Conservation (phyloP, 176 grass and related monocot genomes). For the Metroxylon sagu region DNA sequence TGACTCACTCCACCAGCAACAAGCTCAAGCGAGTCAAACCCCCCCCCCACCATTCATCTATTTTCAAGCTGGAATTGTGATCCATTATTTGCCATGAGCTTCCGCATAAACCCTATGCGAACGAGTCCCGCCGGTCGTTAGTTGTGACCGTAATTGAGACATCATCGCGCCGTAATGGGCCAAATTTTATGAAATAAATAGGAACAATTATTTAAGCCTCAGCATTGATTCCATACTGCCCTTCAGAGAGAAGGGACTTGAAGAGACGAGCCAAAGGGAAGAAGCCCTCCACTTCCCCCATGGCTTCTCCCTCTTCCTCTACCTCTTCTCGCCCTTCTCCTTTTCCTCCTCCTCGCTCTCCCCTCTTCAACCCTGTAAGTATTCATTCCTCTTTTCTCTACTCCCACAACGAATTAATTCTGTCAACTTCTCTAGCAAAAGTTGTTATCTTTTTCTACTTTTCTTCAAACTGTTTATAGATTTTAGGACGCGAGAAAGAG, state of each 20-base stretch:
- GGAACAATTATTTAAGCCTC: background rate
- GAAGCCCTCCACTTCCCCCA: background rate
- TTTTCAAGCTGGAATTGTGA: no score
- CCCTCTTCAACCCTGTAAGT: conserved; percentile 1
- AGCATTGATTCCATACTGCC: conserved; percentile 21
- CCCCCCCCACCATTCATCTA: no score
- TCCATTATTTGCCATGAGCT: no score
- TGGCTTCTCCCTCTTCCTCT: background rate
- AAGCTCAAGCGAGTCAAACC: no score
- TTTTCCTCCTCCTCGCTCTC: conserved; percentile 10
- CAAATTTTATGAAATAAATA: no score
- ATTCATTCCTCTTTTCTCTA: background rate
- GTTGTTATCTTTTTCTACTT: background rate
- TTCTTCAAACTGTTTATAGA: conserved; percentile 22
- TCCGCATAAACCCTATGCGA: no score
- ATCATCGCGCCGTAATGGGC: no score
- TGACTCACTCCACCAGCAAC: no score
- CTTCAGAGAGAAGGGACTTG: no score
- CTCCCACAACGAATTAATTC: background rate
- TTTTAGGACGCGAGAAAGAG: conserved; percentile 18
- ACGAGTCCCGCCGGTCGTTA: no score
- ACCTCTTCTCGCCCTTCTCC: conserved; percentile 19
- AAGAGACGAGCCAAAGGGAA: no score
- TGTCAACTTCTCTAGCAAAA: background rate
- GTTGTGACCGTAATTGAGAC: no score